Conservation (phyloP, 1,139 yeast genomes). For the Geotrichum reessii region DNA sequence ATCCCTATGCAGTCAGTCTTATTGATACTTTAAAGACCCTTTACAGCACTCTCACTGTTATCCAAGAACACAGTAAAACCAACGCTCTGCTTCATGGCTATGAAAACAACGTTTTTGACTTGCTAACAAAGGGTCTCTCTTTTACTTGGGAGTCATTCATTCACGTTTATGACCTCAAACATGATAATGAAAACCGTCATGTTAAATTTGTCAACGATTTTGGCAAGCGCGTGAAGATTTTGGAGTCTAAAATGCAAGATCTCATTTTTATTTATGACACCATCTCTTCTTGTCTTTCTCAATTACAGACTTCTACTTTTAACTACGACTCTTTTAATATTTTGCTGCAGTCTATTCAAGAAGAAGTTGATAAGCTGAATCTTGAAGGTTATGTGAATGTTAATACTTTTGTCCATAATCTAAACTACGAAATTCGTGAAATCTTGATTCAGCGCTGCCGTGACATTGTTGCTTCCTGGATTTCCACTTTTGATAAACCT, state of each 20-base stretch:
- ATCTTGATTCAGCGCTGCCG: conserved; percentile 39
- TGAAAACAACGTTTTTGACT: conserved; percentile 35
- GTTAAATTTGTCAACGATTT: conserved; percentile 40
- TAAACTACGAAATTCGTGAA: conserved; percentile 41
- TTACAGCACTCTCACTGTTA: conserved; percentile 23
- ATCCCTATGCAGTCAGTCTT: conserved; percentile 55
- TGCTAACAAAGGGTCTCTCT: conserved; percentile 34
- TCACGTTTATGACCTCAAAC: conserved; percentile 44
- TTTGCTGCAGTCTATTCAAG: conserved; percentile 39
- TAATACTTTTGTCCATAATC: conserved; percentile 36
- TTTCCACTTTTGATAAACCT: conserved; percentile 23
- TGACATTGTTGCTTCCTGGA: conserved; percentile 29
- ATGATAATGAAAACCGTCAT: conserved; percentile 39
- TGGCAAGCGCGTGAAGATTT: conserved; percentile 38
- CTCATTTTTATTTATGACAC: conserved; percentile 25
- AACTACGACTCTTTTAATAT: conserved; percentile 23
- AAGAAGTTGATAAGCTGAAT: conserved; percentile 40
- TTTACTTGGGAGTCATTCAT: conserved; percentile 54
- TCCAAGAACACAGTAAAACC: conserved; percentile 39
- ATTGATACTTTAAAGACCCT: conserved; percentile 45
- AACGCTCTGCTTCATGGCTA: conserved; percentile 43
- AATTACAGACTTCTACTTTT: conserved; percentile 36
- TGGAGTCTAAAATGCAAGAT: conserved; percentile 37
- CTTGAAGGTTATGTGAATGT: conserved; percentile 43
- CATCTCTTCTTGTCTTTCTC: conserved; percentile 27